Conservation (phyloP, 805 yeast genomes). For the Priceomyces melissophilus region DNA sequence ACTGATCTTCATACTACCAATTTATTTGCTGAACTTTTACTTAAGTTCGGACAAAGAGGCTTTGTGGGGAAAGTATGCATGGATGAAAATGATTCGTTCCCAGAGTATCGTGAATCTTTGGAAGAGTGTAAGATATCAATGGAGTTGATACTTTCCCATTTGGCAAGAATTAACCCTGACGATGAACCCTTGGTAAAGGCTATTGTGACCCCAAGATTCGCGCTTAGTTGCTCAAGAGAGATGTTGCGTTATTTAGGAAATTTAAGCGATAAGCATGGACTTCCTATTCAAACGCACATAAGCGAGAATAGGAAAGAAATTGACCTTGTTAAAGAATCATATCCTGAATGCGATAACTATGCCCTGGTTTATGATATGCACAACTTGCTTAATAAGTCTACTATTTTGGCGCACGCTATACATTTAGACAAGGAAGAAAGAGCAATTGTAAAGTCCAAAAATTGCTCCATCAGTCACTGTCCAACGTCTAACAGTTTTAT, state of each 20-base stretch:
- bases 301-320: constrained; percentile 78
- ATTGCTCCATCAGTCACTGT: constrained; percentile 84
- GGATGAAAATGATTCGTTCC: constrained; percentile 67
- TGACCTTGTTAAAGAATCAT: constrained; percentile 64
- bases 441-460: constrained; percentile 47
- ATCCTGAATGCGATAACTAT: constrained; percentile 68
- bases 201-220: constrained; percentile 88
- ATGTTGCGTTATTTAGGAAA: constrained; percentile 63
- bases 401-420: constrained; percentile 87
- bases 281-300: constrained; percentile 89
- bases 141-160: constrained; percentile 52
- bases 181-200: constrained; percentile 57
- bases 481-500: constrained; percentile 88
- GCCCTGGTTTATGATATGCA: constrained; percentile 73
- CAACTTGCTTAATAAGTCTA: constrained; percentile 56
- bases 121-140: constrained; percentile 57
- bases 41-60: constrained; percentile 76
- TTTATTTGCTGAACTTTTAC: constrained; percentile 68
- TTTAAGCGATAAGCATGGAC: constrained; percentile 41
- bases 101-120: constrained; percentile 63
- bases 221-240: constrained; percentile 75
- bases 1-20: constrained; percentile 76
- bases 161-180: constrained; percentile 50
- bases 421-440: constrained; percentile 69
- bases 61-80: constrained; percentile 92